These are phyloP conservation scores for Platanthera guangdongensis DNA, from an alignment of 106 monocot species.

Conservation along the genomic window DNA sequence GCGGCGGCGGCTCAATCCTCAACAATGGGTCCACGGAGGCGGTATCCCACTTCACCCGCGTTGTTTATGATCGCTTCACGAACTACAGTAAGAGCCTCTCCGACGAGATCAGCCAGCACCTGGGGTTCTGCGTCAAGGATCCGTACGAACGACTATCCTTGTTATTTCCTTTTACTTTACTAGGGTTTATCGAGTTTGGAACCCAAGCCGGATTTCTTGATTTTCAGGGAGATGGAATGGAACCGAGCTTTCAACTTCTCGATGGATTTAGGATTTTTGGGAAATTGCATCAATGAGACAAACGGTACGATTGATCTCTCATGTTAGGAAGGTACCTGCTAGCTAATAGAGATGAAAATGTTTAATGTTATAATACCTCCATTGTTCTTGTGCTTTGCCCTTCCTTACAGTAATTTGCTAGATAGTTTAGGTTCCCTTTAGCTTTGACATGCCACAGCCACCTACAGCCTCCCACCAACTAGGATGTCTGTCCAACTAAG, in stretches of 20 bases:
- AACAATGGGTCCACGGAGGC: not conserved
- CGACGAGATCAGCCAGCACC: conserved; percentile 2
- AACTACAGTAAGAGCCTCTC: conserved; percentile 13
- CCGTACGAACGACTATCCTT: conserved; percentile 9
- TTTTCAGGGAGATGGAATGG: conserved; percentile 27
- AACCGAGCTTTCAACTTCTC: conserved; percentile 37
- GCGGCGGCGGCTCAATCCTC: not conserved
- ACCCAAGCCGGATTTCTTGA: not conserved
- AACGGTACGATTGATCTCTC: not conserved
- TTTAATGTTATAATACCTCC: too few relatives aligned
- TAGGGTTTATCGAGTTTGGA: not conserved
- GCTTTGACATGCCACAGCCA: too few relatives aligned
- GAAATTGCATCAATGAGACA: conserved; percentile 14
- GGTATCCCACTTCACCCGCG: conserved; percentile 2
- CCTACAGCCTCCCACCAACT: too few relatives aligned
- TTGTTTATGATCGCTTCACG: not conserved
- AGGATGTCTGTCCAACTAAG: too few relatives aligned
- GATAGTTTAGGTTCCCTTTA: too few relatives aligned
- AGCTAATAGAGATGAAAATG: not conserved
- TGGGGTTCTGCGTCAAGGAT: conserved; percentile 37
- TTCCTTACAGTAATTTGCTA: too few relatives aligned
- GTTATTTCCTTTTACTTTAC: not conserved
- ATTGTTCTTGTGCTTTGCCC: too few relatives aligned
- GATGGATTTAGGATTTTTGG: conserved; percentile 13
- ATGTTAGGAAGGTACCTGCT: not conserved